Evolutionary conservation across 495 filamentous ascomycete species (phyloP).

Genomic region (Cairneyella variabilis): DNA sequence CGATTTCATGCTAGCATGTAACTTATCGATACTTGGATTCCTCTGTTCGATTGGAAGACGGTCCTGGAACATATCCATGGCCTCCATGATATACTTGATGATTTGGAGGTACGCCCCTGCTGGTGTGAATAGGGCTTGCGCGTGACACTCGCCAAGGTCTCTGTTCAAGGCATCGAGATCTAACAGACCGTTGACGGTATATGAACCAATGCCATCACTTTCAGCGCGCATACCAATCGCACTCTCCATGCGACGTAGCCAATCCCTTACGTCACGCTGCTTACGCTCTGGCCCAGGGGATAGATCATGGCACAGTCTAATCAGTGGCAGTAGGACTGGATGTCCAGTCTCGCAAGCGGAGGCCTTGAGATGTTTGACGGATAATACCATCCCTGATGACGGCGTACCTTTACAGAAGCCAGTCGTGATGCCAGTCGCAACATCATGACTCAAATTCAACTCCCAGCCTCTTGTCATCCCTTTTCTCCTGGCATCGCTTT

Average conservation of each 20-base stretch:
- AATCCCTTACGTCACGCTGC: conserved; percentile 47
- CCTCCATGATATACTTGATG: conserved; percentile 33
- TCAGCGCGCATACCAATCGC: conserved; percentile 45
- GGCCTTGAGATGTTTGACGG: conserved; percentile 36
- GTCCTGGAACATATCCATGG: conserved; percentile 43
- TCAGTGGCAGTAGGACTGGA: conserved; percentile 44
- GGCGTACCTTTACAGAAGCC: conserved; percentile 49
- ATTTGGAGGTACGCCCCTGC: conserved; percentile 49
- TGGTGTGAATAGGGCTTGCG: conserved; percentile 49
- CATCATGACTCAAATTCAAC: conserved; percentile 46
- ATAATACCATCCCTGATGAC: conserved; percentile 37
- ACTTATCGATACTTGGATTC: too few species aligned
- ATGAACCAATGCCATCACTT: conserved; percentile 31
- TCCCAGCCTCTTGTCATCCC: conserved; percentile 50
- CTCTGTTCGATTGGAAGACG: too few species aligned
- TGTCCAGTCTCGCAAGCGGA: conserved; percentile 39
- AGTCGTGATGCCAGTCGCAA: conserved; percentile 41
- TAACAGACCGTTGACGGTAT: conserved; percentile 35
- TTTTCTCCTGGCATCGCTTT: conserved; percentile 50
- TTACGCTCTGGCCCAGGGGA: conserved; percentile 38
- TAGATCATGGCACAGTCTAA: conserved; percentile 44
- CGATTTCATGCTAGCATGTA: too few species aligned
- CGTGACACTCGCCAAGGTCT: conserved; percentile 49
- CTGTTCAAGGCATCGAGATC: conserved; percentile 48
- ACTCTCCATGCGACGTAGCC: conserved; percentile 47